Evolutionary conservation across 345 rosid genomes (phyloP).

Genomic region (Populus deltoides): DNA sequence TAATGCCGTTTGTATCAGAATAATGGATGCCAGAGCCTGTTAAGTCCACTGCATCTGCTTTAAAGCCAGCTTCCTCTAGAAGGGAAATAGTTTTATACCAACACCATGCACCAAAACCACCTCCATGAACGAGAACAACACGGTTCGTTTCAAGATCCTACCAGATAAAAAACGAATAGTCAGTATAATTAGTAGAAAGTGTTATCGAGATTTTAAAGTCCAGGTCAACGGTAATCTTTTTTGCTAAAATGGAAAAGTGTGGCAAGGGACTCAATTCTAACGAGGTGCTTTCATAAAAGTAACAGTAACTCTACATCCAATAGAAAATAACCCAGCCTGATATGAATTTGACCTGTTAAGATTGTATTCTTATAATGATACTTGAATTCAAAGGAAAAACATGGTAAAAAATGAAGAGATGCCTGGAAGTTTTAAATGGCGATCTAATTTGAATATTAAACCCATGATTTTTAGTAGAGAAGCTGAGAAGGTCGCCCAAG

Average conservation of each 20-base stretch:
- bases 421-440: background rate
- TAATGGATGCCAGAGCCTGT: constrained; percentile 59
- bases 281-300: background rate
- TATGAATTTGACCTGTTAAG: background rate
- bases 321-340: background rate
- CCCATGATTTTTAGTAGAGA: too few species aligned
- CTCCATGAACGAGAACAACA: constrained; percentile 77
- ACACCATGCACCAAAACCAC: constrained; percentile 90
- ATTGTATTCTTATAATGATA: too few species aligned
- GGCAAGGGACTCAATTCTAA: background rate
- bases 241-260: background rate
- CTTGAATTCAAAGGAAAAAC: background rate
- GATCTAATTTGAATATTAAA: too few species aligned
- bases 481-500: too few species aligned
- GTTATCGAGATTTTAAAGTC: too few species aligned
- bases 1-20: constrained; percentile 42
- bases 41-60: constrained; percentile 61
- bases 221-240: background rate
- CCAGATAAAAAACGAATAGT: background rate
- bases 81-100: constrained; percentile 79
- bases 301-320: background rate
- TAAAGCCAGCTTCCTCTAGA: constrained; percentile 50
- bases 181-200: background rate
- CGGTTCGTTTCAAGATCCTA: constrained; percentile 45
- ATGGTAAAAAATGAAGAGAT: background rate